Evolutionary conservation across 345 rosid genomes (phyloP), one percentile per base, ranked within the genome.

Genomic region (Gossypium turneri): DNA sequence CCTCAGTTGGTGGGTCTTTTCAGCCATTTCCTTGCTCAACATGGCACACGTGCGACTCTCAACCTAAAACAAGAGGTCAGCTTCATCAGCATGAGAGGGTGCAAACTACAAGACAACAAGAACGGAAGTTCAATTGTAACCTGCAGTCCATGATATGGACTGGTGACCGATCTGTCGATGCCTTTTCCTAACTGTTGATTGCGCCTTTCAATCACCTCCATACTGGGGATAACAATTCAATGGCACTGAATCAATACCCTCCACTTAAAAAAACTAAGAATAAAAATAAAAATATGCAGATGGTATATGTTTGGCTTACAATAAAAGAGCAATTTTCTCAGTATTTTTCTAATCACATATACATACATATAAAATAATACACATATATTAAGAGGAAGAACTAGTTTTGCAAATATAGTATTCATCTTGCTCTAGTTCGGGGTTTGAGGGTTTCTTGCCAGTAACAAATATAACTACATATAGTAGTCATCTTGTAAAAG

Each of bases 1-100:
- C 89, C 86, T 83, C 25, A 86, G 73, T 68, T 81, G 81, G 55
- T 12, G 80, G 44, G 73, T 81, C 70, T 62, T 85, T 12, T 81
- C 82, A 13, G 64, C 73, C 50, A 83, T 24, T 79, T 85, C 86
- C 69, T 66, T 81, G 74, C 72, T 77, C 79, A 85, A 12, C 16
- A 29, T 53, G 52, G 58, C 76, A 9, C n/a, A 12, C 13, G 29
- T 25, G 27, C 57, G 55, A 24, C 73, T 60, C 45, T 79, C 79
- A 65, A 79, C 73, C 89, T 83, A 50, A 75, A 73, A 70, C 27
- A 17, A 4, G 63, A 73, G 4, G 45, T n/a, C 20, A 34, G 4
- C 69, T 20, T 16, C 52, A 41, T 56, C 43, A 74, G 52, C 61
- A 22, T 51, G 2, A 11, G 9, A 20, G 6, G 25, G 60, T 7